Evolutionary conservation across 2,329 filamentous ascomycete species (phyloP).

Genomic region (Talaromyces sp.): DNA sequence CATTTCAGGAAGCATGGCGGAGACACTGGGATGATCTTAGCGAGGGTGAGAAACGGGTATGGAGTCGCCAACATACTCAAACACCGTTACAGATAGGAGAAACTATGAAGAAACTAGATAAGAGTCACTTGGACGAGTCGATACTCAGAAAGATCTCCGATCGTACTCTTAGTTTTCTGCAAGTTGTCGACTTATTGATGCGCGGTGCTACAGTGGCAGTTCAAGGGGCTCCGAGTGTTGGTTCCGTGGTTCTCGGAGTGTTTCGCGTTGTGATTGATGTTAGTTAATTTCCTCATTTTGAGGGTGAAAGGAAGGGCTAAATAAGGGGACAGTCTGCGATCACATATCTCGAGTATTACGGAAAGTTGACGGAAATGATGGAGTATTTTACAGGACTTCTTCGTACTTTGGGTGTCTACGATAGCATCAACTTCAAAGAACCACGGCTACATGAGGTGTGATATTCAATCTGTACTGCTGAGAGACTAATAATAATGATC

Average conservation of each 20-base stretch:
- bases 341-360: slow-evolving; percentile 18
- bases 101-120: slow-evolving; percentile 7
- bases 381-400: slow-evolving; percentile 9
- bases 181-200: slow-evolving; percentile 13
- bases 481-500: not conserved
- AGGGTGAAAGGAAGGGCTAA: not conserved
- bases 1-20: slow-evolving; percentile 19
- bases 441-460: slow-evolving; percentile 3
- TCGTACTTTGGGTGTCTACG: not conserved
- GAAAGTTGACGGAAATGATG: slow-evolving; percentile 18
- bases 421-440: not conserved
- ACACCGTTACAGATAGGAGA: slow-evolving; percentile 11
- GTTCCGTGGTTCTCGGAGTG: slow-evolving; percentile 12
- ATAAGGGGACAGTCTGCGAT: slow-evolving; percentile 9
- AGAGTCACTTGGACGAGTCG: not conserved
- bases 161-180: not conserved
- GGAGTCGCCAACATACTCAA: slow-evolving; percentile 4
- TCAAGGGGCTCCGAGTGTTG: slow-evolving; percentile 9
- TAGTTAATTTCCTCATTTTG: not conserved
- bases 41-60: slow-evolving; percentile 10
- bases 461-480: not conserved
- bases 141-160: not conserved
- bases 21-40: slow-evolving; percentile 15
- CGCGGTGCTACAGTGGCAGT: not conserved
- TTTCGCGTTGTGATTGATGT: slow-evolving; percentile 1